Evolutionary conservation across 148 eudicot genomes (phyloP).

Genomic region (Amaranthus palmeri): DNA sequence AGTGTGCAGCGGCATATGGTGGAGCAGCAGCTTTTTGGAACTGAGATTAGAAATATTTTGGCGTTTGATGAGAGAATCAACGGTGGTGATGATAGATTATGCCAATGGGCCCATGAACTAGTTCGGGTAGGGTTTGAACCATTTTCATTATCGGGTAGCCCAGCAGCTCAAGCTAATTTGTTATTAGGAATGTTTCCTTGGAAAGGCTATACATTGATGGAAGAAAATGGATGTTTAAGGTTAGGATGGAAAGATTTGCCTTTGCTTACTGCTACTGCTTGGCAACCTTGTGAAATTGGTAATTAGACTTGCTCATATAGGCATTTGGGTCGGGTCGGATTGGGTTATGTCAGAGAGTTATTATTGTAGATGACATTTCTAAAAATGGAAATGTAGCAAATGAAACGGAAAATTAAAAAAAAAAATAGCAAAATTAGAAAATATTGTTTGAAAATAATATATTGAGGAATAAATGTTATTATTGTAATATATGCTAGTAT

Average conservation of each 20-base stretch:
- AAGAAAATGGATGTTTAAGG: constrained; percentile 68
- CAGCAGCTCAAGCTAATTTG: constrained; percentile 66
- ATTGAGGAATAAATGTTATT: not conserved
- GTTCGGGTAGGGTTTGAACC: constrained; percentile 46
- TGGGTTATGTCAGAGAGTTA: too few relatives aligned
- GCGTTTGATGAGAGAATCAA: constrained; percentile 53
- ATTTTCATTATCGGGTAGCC: constrained; percentile 64
- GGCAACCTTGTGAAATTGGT: constrained; percentile 39
- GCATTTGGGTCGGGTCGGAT: too few relatives aligned
- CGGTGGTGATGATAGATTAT: constrained; percentile 28
- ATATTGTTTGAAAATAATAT: not conserved
- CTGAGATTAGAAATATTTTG: constrained; percentile 69
- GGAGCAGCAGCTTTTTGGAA: constrained; percentile 61
- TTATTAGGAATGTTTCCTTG: constrained; percentile 74
- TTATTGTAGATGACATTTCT: not conserved
- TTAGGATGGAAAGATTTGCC: constrained; percentile 84
- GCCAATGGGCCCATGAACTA: constrained; percentile 61
- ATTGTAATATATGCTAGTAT: too few relatives aligned
- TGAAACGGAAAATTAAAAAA: too few relatives aligned
- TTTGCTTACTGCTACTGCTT: constrained; percentile 77
- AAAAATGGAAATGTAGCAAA: not conserved
- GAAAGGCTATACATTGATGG: constrained; percentile 74
- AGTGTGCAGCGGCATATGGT: constrained; percentile 51
- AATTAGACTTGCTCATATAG: not conserved
- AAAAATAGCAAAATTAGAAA: too few relatives aligned